Evolutionary conservation across 2,329 filamentous ascomycete genomes (phyloP), one percentile per base, ranked within the genome.

Genomic region (Capronia coronata): DNA sequence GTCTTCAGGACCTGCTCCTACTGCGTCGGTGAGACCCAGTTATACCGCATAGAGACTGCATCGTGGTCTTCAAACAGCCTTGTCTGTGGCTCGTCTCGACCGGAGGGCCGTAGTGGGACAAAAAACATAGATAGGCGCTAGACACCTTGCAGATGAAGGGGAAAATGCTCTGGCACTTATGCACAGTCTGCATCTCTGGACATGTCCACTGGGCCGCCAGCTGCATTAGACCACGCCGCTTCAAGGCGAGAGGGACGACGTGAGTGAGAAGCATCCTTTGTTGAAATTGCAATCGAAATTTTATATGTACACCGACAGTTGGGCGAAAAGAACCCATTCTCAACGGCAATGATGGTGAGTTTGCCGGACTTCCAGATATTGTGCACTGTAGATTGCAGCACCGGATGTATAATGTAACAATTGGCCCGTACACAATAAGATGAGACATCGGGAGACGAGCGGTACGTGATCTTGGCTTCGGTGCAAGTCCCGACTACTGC

Each of bases 301-400:
- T 32, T 42, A 27, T 21, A 22, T 25, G 8, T 49, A 49, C 52
- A 55, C 52, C 54, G 54, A 56, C 54, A 46, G 49, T 55, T 48
- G 35, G 48, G 46, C 43, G 40, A 47, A 47, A 13, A 39, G 30
- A 18, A 21, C 7, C 11, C 7, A n/a, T 3, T 3, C n/a, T 32
- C 29, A 11, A n/a, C 29, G 29, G 29, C 29, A 32, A 5, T 27
- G 23, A 10, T 27, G 23, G 23, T n/a, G n/a, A n/a, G n/a, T n/a
- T n/a, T n/a, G n/a, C n/a, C n/a, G n/a, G n/a, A n/a, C n/a, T n/a
- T n/a, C n/a, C n/a, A n/a, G n/a, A n/a, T n/a, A n/a, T n/a, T n/a
- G n/a, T n/a, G n/a, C n/a, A n/a, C n/a, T n/a, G n/a, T n/a, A n/a
- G n/a, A 27, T 27, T 27, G 23, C 23, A 27, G 10, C 23, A 27